Percentiles rank a stretch among this genome's conserved stretches.
phyloP scores from a whole-genome alignment of 306 rosid genomes.

The Alnus rubra region DNA sequence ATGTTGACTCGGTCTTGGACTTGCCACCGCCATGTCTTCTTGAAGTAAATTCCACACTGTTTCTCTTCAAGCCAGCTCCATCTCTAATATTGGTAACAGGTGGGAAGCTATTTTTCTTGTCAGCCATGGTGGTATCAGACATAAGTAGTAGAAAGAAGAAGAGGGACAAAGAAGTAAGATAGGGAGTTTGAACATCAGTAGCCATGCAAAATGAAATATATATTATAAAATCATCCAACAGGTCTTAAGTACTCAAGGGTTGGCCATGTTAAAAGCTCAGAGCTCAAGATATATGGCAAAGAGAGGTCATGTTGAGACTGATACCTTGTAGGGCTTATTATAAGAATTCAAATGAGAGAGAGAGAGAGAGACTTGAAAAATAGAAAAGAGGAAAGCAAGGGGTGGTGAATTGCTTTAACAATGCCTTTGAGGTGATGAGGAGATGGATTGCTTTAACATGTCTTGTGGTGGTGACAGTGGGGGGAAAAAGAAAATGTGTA shows the following conservation, averaged over 20 bases:
- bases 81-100: slow-evolving; percentile 13
- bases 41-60: slow-evolving; percentile 20
- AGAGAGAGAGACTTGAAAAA: slow-evolving; percentile 25
- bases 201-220: slow-evolving; percentile 59
- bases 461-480: slow-evolving; percentile 28
- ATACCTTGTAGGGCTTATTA: slow-evolving; percentile 38
- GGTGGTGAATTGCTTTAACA: slow-evolving; percentile 45
- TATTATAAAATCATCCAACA: slow-evolving; percentile 36
- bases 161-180: slow-evolving; percentile 28
- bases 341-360: slow-evolving; percentile 30
- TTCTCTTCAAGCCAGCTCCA: slow-evolving; percentile 21
- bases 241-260: slow-evolving; percentile 18
- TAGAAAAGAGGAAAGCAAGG: slow-evolving; percentile 40
- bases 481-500: background rate
- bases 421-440: slow-evolving; percentile 32
- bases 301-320: slow-evolving; percentile 27
- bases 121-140: slow-evolving; percentile 42
- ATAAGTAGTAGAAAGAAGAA: slow-evolving; percentile 44
- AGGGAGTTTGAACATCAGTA: slow-evolving; percentile 38
- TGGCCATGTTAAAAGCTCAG: too few species aligned
- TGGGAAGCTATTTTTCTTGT: slow-evolving; percentile 17
- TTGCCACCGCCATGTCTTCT: slow-evolving; percentile 28
- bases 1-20: slow-evolving; percentile 23
- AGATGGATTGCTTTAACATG: slow-evolving; percentile 30
- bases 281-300: slow-evolving; percentile 16